Evolutionary conservation across 176 grass and related monocot species (phyloP), one percentile per base, ranked within the genome.

Genomic region (Oryza australiensis): DNA sequence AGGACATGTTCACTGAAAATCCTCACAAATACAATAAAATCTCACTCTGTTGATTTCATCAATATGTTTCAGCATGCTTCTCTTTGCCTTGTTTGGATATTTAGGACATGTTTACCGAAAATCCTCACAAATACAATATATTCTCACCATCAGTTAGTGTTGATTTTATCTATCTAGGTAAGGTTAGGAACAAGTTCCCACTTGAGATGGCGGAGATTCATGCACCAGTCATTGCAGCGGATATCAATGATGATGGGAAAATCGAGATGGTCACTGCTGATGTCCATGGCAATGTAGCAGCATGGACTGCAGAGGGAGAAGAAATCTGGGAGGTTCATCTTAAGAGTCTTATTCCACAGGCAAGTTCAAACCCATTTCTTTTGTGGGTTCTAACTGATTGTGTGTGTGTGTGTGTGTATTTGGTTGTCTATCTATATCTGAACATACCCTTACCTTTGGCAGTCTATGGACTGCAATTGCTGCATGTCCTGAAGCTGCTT

Each of bases 241-340:
- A 98, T 88, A 91, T 95, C 76, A 95, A 98, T 27, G 95, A 98
- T 93, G 95, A 95, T 88, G 95, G 95, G 10, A 95, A 98, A 89
- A 83, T 98, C 3, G 92, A 93, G 85, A 95, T 98, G 88, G 85
- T 95, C 60, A 98, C 96, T 62, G 81, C 86, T 33, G 90, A 98
- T 81, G 87, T 86, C 72, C 96, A 98, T 82, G 96, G 96, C 78
- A 98, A 95, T 73, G 89, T 98, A 80, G 93, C 93, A 79, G 96
- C 90, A 70, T 98, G 96, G 96, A 98, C 89, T 86, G 75, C 92
- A 71, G 88, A 90, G 65, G 96, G 96, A 76, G 83, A 95, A 66
- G 95, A 98, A 93, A 94, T 94, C 49, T 98, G 92, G 95, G 95
- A 98, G 82, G 86, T 89, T 26, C 95, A 98, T 92, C 86, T 98